phyloP scores from a whole-genome alignment of 164 flowering plant species.

The Vitis cinerea region DNA sequence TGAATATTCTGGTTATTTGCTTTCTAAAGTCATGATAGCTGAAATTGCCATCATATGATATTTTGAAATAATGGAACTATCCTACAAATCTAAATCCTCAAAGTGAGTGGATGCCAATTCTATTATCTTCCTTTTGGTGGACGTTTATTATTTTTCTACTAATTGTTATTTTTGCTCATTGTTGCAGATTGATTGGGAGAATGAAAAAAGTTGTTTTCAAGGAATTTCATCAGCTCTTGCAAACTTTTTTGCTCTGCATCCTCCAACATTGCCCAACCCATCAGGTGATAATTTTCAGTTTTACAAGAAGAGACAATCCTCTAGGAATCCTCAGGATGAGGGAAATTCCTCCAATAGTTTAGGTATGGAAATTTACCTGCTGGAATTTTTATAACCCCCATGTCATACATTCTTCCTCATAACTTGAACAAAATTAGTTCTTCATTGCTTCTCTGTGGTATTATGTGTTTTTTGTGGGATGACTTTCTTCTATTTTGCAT shows the following conservation, averaged over 20 bases:
- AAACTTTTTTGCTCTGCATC: conserved; percentile 87
- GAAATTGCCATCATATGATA: too few species aligned
- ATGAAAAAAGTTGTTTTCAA: conserved; percentile 79
- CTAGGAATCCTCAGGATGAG: conserved; percentile 21
- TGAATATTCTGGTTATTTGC: too few species aligned
- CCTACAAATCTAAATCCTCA: too few species aligned
- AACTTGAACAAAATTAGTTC: too few species aligned
- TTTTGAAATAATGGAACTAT: too few species aligned
- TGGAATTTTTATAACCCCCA: background rate
- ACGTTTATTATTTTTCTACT: background rate
- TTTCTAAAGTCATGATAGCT: too few species aligned
- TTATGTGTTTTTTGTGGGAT: too few species aligned
- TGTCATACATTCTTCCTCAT: too few species aligned
- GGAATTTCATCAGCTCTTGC: conserved; percentile 80
- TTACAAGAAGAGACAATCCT: conserved; percentile 47
- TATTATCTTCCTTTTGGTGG: too few species aligned
- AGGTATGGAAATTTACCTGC: conserved; percentile 26
- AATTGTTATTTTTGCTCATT: background rate
- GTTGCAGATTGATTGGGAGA: conserved; percentile 85
- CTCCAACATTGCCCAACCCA: conserved; percentile 90
- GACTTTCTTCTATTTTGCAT: too few species aligned
- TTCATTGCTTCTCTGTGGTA: too few species aligned
- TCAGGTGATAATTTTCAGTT: conserved; percentile 72
- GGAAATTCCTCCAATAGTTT: conserved; percentile 13
- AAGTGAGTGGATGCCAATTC: too few species aligned